Base-by-base conservation (phyloP, 805 yeast genomes). In the Lachancea cidri region DNA sequence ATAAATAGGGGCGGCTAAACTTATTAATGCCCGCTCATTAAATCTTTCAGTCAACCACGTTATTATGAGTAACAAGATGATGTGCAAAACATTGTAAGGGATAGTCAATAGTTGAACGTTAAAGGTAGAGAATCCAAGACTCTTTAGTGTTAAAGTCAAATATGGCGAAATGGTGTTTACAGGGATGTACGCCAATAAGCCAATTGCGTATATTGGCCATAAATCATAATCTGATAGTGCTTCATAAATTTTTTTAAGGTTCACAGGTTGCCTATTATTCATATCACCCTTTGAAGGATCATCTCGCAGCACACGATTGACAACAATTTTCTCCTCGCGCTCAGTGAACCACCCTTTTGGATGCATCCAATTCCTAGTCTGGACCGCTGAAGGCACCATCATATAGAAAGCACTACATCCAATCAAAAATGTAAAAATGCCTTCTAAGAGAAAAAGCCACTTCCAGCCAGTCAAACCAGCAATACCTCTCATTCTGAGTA, bases 371-470 rank as follows among this genome's bases (percentile, higher is more conserved):
- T 70, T 58, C 38, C 68, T 73, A 2, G 84, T 80, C 43, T 74
- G 74, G 4, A 73, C 74, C 1, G 73, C 77, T 3, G 77, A 71
- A 1, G 84, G 72, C 2, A 78, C 81, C 81, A 80, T 76, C 27
- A 68, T 43, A 44, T 68, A 70, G 44, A 63, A 72, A 0, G 74
- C 61, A 0, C 53, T 34, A 8, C 77, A 22, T 0, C 87, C 88
- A 47, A 82, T 68, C 2, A 58, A 20, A 11, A 79, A 55, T 1
- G 88, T 80, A 35, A 79, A 54, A 4, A 72, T 39, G 1, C 89
- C 88, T 55, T 81, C 86, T 31, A 83, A 67, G 14, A 83, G 54
- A 49, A 83, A 82, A 19, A 81, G 63, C 81, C 83, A 83, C 44
- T 73, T 66, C 88, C 88, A 82, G 20, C 83, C 83, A 5, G 60